phyloP scores from a whole-genome alignment of 2,329 filamentous ascomycete genomes.

The Fusarium verticillioides region DNA sequence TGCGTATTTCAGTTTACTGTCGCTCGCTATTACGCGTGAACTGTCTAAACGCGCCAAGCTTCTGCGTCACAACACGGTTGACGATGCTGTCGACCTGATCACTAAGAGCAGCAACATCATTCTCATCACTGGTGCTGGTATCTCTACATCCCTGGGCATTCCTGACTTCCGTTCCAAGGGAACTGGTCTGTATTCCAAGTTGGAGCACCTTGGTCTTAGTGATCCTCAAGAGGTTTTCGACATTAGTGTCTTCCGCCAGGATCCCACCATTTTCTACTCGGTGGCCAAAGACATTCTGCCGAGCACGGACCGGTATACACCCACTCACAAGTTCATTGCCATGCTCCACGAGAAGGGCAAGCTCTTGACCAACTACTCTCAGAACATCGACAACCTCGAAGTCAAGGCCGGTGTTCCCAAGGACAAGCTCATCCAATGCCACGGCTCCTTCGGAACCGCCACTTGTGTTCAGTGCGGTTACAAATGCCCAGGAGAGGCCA shows the following conservation, averaged over 20 bases:
- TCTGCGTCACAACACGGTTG: constrained; percentile 81
- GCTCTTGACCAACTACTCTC: constrained; percentile 95
- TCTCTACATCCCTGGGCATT: constrained; percentile 95
- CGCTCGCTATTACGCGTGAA: constrained; percentile 81
- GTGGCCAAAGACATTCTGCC: constrained; percentile 92
- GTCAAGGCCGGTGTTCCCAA: constrained; percentile 82
- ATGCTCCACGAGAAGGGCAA: constrained; percentile 89
- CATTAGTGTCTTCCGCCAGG: constrained; percentile 84
- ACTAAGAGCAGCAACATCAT: constrained; percentile 83
- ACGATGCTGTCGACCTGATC: constrained; percentile 85
- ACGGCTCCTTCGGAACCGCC: constrained; percentile 94
- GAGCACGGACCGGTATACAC: constrained; percentile 81
- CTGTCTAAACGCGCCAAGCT: constrained; percentile 85
- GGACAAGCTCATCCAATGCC: constrained; percentile 92
- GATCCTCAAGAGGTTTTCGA: constrained; percentile 98
- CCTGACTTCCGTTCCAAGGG: constrained; percentile 96
- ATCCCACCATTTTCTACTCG: constrained; percentile 90
- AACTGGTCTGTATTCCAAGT: constrained; percentile 88
- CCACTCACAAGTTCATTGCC: constrained; percentile 93
- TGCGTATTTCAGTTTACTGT: constrained; percentile 78
- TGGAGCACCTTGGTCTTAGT: constrained; percentile 78
- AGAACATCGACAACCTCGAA: constrained; percentile 98
- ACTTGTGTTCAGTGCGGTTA: constrained; percentile 85
- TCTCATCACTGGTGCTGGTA: constrained; percentile 93
- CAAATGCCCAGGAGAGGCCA: constrained; percentile 77